Evolutionary conservation across 129 eudicot species (phyloP).

Genomic region (Tagetes patula): DNA sequence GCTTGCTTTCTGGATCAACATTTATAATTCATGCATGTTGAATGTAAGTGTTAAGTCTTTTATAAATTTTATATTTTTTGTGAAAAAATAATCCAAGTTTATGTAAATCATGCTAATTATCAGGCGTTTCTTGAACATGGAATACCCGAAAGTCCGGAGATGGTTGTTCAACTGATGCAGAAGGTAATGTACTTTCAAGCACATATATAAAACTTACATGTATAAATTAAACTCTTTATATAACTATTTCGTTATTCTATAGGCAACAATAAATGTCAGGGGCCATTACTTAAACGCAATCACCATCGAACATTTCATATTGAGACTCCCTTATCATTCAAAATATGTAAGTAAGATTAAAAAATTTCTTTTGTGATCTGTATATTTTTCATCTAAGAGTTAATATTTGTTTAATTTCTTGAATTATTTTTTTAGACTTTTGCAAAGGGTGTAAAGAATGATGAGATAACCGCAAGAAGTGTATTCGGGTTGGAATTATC

Average conservation of each 20-base stretch:
- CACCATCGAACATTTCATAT: conserved; percentile 80
- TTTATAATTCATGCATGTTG: conserved; percentile 93
- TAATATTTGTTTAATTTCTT: conserved; percentile 8
- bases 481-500: conserved; percentile 81
- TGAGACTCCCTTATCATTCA: conserved; percentile 84
- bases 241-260: conserved; percentile 28
- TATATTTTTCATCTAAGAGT: neutral
- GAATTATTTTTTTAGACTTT: conserved; percentile 46
- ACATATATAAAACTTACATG: neutral
- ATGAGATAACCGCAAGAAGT: conserved; percentile 65
- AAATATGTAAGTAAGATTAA: conserved; percentile 60
- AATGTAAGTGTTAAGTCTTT: conserved; percentile 50
- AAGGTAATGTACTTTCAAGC: conserved; percentile 53
- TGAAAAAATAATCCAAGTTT: neutral
- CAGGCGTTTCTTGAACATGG: conserved; percentile 89
- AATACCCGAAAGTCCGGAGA: conserved; percentile 76
- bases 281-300: conserved; percentile 74
- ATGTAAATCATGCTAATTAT: conserved; percentile 18
- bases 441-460: conserved; percentile 58
- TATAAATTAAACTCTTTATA: neutral
- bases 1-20: conserved; percentile 94
- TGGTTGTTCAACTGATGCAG: conserved; percentile 81
- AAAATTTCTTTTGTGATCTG: neutral
- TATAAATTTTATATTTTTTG: neutral
- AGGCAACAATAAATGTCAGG: conserved; percentile 88